Conservation (phyloP, 2,329 filamentous ascomycete species). For the Exserohilum turcica region DNA sequence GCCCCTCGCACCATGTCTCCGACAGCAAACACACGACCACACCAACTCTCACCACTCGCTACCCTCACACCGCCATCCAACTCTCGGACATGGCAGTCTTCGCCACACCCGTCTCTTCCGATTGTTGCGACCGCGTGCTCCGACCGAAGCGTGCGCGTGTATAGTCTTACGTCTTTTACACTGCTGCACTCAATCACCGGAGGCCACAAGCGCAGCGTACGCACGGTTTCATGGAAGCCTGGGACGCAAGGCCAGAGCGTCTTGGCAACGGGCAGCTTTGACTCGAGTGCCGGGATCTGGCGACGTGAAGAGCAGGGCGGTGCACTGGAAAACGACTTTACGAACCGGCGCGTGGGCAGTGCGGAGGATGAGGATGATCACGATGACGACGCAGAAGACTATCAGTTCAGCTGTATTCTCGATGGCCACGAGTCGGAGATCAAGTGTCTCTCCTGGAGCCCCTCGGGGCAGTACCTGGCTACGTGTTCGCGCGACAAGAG, state of each 20-base stretch:
- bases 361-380: conserved; percentile 52
- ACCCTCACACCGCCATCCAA: conserved; percentile 59
- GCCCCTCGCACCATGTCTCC: conserved; percentile 24
- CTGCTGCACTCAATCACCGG: conserved; percentile 80
- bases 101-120: conserved; percentile 84
- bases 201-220: conserved; percentile 89
- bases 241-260: conserved; percentile 65
- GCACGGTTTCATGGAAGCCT: conserved; percentile 87
- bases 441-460: conserved; percentile 76
- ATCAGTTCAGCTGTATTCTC: conserved; percentile 88
- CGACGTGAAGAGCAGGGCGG: conserved; percentile 72
- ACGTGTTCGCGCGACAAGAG: conserved; percentile 92
- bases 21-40: conserved; percentile 17
- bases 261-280: conserved; percentile 90
- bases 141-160: conserved; percentile 84
- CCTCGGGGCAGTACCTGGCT: conserved; percentile 77
- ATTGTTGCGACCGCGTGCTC: conserved; percentile 87
- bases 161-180: conserved; percentile 80
- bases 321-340: conserved; percentile 35
- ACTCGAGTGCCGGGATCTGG: conserved; percentile 79
- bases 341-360: conserved; percentile 17
- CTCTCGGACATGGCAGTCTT: conserved; percentile 79
- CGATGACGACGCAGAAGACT: conserved; percentile 75
- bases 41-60: conserved; percentile 52
- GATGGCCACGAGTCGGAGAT: conserved; percentile 97